Evolutionary conservation across 441 rosid genomes (phyloP).

Genomic region (Euphorbia schlechtendalii): DNA sequence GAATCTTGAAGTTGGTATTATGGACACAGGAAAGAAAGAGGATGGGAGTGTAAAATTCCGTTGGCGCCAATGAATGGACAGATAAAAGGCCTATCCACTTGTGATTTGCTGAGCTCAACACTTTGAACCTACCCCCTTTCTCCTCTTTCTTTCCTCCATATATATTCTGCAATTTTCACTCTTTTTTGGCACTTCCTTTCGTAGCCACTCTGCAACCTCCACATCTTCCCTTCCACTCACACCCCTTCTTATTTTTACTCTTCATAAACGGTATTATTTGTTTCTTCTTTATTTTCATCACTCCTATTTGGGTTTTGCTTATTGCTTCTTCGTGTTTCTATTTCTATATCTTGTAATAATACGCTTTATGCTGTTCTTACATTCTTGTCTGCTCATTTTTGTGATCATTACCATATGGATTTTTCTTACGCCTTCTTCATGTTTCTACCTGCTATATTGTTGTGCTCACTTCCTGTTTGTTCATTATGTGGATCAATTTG

Average conservation of each 20-base stretch:
- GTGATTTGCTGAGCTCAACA: slow-evolving; percentile 14
- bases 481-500: not conserved
- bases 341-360: too few relatives aligned
- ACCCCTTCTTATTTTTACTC: not conserved
- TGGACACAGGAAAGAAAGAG: too few relatives aligned
- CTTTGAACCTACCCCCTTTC: not conserved
- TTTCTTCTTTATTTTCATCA: not conserved
- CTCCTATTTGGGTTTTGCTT: not conserved
- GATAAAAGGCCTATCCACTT: slow-evolving; percentile 30
- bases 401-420: not conserved
- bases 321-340: not conserved
- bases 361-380: too few relatives aligned
- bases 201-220: not conserved
- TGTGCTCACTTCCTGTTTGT: not conserved
- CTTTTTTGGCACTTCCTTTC: not conserved
- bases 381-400: not conserved
- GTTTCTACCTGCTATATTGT: not conserved
- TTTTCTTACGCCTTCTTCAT: not conserved
- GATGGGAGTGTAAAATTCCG: slow-evolving; percentile 21
- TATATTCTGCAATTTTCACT: not conserved
- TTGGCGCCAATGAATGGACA: slow-evolving; percentile 42
- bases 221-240: not conserved
- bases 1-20: too few relatives aligned
- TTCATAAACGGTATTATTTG: not conserved
- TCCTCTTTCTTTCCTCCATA: not conserved